Percentiles rank a stretch among this genome's conserved stretches.
Evolutionary conservation across 805 yeast species (phyloP).

Genomic region (Candida krabiensis): DNA sequence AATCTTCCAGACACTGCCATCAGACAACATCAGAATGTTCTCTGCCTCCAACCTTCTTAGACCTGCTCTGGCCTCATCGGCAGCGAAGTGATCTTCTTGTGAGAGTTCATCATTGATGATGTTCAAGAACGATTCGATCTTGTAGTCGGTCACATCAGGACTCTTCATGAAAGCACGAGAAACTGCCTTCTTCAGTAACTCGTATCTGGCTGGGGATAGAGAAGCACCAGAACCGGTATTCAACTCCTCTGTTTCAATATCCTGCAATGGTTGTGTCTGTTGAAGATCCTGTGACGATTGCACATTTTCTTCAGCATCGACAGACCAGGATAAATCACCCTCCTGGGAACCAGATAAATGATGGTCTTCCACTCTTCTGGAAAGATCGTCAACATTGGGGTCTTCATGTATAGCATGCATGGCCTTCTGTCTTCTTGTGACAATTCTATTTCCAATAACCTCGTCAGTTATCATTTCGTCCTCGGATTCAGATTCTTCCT

Average conservation of each 20-base stretch:
- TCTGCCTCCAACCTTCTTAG: constrained; percentile 41
- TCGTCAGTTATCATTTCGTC: constrained; percentile 20
- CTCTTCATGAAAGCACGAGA: constrained; percentile 43
- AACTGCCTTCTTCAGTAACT: constrained; percentile 44
- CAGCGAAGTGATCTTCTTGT: constrained; percentile 48
- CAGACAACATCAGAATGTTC: constrained; percentile 49
- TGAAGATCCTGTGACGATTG: constrained; percentile 8
- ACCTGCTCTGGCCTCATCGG: constrained; percentile 45
- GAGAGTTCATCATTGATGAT: constrained; percentile 28
- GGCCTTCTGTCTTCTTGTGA: constrained; percentile 23
- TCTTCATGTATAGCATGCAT: constrained; percentile 28
- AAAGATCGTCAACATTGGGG: constrained; percentile 23
- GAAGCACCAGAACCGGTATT: constrained; percentile 28
- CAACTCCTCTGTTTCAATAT: constrained; percentile 17
- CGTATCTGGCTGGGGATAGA: constrained; percentile 51
- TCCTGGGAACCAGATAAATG: constrained; percentile 12
- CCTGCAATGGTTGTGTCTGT: constrained; percentile 11
- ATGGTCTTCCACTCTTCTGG: constrained; percentile 26
- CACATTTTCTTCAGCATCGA: constrained; percentile 2
- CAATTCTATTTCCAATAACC: constrained; percentile 14
- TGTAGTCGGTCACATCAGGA: constrained; percentile 39
- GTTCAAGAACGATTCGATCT: constrained; percentile 23
- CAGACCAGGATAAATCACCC: constrained; percentile 4
- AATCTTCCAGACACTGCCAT: constrained; percentile 48
- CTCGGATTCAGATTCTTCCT: constrained; percentile 26